These are phyloP conservation scores for Pascua guehoae DNA, from an alignment of 1,284 basidiomycete species.

Conservation along the genomic window DNA sequence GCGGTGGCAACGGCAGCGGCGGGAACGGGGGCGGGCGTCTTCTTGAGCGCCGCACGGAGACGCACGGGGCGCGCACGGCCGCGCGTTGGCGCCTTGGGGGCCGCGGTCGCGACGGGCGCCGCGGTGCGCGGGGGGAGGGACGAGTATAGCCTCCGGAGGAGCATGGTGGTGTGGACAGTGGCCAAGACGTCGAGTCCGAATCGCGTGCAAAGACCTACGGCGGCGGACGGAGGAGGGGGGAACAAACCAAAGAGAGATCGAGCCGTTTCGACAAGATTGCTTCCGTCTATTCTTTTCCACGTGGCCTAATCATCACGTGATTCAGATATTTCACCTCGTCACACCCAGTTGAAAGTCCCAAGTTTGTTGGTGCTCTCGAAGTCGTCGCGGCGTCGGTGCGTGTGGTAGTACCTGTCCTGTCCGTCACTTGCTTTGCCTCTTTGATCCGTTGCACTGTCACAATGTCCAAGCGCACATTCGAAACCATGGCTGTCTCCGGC, in stretches of 20 bases:
- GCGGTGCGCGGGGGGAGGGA: constrained; percentile 15
- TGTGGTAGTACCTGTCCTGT: no score
- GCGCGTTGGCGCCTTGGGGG: constrained; percentile 12
- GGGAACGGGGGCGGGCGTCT: constrained; percentile 3
- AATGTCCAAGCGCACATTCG: constrained; percentile 37
- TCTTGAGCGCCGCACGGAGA: constrained; percentile 6
- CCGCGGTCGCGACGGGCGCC: not conserved
- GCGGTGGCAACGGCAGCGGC: not conserved
- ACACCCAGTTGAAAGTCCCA: no score
- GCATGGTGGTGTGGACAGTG: constrained; percentile 19
- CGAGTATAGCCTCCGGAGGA: constrained; percentile 36
- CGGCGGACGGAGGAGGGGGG: not conserved
- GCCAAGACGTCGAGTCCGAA: constrained; percentile 5
- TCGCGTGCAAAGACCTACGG: not conserved
- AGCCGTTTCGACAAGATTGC: not conserved
- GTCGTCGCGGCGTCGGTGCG: no score
- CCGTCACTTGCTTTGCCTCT: no score
- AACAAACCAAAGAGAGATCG: constrained; percentile 1
- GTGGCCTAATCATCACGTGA: constrained; percentile 2
- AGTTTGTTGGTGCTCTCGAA: no score
- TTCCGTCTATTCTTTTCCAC: not conserved
- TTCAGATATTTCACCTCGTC: not conserved
- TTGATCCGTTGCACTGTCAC: no score
- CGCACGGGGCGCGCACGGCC: constrained; percentile 15
- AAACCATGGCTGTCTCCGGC: constrained; percentile 17